Conservation (phyloP, 2,329 filamentous ascomycete genomes). For the Beauveria scarabaeidicola region DNA sequence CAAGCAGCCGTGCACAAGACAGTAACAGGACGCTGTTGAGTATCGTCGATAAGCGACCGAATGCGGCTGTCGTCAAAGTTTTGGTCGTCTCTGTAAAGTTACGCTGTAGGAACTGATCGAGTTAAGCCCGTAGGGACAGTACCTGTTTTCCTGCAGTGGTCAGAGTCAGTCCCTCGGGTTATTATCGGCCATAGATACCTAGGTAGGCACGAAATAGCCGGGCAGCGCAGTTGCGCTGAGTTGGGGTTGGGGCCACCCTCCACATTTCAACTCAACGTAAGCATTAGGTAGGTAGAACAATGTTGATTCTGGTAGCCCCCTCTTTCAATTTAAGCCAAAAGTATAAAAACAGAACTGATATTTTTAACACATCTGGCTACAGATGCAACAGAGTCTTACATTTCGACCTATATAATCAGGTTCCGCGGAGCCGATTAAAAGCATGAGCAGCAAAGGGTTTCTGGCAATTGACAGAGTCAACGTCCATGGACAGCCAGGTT, state of each 20-base stretch:
- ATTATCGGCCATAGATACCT: slow-evolving; percentile 8
- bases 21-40: background rate
- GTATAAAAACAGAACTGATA: background rate
- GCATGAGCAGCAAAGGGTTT: slow-evolving; percentile 1
- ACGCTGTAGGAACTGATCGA: background rate
- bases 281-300: too few species aligned
- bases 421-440: slow-evolving; percentile 5
- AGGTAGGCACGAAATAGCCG: background rate
- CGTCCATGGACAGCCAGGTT: background rate
- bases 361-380: background rate
- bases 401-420: slow-evolving; percentile 8
- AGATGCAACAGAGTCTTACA: slow-evolving; percentile 4
- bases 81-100: background rate
- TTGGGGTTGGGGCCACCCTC: background rate
- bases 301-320: too few species aligned
- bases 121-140: background rate
- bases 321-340: too few species aligned
- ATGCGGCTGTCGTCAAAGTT: background rate
- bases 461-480: background rate
- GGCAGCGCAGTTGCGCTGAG: background rate
- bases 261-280: background rate
- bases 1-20: background rate
- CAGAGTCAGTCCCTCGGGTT: slow-evolving; percentile 9
- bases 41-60: background rate
- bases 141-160: background rate